Conservation (phyloP, 192 early-diverging fungal species). For the Coemansia sp. region DNA sequence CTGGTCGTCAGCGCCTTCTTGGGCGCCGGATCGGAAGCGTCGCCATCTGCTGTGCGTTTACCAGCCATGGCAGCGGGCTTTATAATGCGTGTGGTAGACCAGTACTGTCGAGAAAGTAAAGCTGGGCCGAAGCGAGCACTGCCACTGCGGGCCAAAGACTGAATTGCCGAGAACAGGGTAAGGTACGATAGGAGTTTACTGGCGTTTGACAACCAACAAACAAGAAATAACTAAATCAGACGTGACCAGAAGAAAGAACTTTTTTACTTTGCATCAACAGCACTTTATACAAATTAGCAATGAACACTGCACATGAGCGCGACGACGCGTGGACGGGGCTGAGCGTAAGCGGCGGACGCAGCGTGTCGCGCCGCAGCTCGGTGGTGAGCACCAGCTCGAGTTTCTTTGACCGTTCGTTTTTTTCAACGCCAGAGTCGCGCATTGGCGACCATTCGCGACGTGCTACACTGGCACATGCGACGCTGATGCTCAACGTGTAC, state of each 20-base stretch:
- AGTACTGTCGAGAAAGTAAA: not conserved
- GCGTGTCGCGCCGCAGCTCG: conserved; percentile 46
- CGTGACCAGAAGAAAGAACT: not conserved
- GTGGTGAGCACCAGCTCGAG: conserved; percentile 52
- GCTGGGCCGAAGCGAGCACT: not conserved
- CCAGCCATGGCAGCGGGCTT: conserved; percentile 10
- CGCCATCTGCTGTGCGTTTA: conserved; percentile 26
- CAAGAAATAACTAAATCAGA: not conserved
- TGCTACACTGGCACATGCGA: conserved; percentile 44
- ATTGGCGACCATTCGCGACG: conserved; percentile 41
- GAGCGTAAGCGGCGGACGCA: conserved; percentile 16
- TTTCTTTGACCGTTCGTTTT: conserved; percentile 53
- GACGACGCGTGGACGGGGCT: conserved; percentile 3
- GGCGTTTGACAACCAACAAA: not conserved
- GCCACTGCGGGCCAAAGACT: not conserved
- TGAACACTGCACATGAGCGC: not conserved
- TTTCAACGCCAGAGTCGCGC: conserved; percentile 46
- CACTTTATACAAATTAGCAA: not conserved
- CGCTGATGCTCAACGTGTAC: conserved; percentile 51
- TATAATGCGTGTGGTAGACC: conserved; percentile 7
- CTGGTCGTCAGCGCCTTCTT: conserved; percentile 16
- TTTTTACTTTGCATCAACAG: conserved; percentile 1
- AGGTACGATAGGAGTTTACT: too few species aligned
- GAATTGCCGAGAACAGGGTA: not conserved
- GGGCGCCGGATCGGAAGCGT: not conserved